These are phyloP conservation scores for Echium plantagineum DNA, from an alignment of 257 asterid species.

Conservation along the genomic window DNA sequence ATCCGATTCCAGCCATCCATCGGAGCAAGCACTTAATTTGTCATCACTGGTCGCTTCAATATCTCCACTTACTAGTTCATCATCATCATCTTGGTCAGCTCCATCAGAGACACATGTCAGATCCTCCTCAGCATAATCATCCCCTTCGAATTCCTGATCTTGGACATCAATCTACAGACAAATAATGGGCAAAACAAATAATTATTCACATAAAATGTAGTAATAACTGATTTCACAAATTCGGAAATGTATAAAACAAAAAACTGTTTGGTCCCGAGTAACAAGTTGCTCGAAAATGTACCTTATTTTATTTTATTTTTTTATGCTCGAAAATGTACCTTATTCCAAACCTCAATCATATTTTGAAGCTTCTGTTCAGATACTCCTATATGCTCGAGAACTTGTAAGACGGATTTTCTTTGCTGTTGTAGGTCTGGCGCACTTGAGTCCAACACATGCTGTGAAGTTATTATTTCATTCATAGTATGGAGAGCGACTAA, in stretches of 20 bases:
- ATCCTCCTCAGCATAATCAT: conserved; percentile 28
- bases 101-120: conserved; percentile 22
- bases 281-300: neutral
- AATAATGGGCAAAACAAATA: neutral
- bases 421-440: conserved; percentile 67
- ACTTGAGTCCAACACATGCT: conserved; percentile 96
- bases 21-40: neutral
- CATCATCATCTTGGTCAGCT: conserved; percentile 16
- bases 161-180: conserved; percentile 58
- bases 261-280: neutral
- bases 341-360: conserved; percentile 97
- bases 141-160: conserved; percentile 25
- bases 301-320: too few relatives aligned
- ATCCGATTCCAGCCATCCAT: neutral
- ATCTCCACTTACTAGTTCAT: conserved; percentile 7
- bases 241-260: neutral
- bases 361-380: conserved; percentile 67
- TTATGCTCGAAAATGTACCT: conserved; percentile 27
- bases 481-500: neutral
- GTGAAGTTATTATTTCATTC: conserved; percentile 15
- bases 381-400: conserved; percentile 70
- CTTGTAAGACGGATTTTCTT: conserved; percentile 67
- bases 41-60: neutral
- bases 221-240: neutral
- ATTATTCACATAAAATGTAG: neutral